phyloP scores from a whole-genome alignment of 2,329 filamentous ascomycete species.

The Coniochaeta sp. region DNA sequence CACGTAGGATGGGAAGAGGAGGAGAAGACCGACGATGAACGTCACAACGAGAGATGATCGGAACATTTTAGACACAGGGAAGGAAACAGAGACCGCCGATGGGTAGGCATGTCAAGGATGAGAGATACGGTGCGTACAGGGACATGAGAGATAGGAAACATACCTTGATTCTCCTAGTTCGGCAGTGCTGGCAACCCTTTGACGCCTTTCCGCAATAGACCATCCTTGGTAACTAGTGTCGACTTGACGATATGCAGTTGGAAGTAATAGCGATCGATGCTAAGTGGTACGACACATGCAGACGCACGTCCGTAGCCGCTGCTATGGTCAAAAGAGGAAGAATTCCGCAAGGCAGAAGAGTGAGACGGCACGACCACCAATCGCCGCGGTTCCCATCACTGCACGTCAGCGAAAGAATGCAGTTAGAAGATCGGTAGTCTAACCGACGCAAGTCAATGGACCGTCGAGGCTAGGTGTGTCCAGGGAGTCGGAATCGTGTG shows the following conservation, averaged over 20 bases:
- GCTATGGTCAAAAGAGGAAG: not conserved
- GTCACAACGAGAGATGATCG: not conserved
- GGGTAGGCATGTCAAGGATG: not conserved
- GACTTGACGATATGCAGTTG: not conserved
- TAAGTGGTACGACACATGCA: not conserved
- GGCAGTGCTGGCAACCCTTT: slow-evolving; percentile 46
- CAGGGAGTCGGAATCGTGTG: not conserved
- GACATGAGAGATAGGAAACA: slow-evolving; percentile 11
- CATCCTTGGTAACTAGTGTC: slow-evolving; percentile 26
- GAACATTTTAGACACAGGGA: not conserved
- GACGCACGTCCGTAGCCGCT: not conserved
- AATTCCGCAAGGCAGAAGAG: not conserved
- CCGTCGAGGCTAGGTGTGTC: not conserved
- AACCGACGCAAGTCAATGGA: not conserved
- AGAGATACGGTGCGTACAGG: not conserved
- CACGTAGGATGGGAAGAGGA: not conserved
- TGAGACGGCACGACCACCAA: not conserved
- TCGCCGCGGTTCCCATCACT: not conserved
- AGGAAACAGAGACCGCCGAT: not conserved
- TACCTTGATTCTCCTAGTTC: slow-evolving; percentile 48
- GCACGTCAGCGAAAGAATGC: not conserved
- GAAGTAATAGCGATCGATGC: not conserved
- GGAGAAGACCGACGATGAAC: not conserved
- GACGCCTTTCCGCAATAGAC: slow-evolving; percentile 52
- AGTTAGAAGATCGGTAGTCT: not conserved